phyloP scores from a whole-genome alignment of 768 basidiomycete genomes.

The Strobilomyces dryophilus region DNA sequence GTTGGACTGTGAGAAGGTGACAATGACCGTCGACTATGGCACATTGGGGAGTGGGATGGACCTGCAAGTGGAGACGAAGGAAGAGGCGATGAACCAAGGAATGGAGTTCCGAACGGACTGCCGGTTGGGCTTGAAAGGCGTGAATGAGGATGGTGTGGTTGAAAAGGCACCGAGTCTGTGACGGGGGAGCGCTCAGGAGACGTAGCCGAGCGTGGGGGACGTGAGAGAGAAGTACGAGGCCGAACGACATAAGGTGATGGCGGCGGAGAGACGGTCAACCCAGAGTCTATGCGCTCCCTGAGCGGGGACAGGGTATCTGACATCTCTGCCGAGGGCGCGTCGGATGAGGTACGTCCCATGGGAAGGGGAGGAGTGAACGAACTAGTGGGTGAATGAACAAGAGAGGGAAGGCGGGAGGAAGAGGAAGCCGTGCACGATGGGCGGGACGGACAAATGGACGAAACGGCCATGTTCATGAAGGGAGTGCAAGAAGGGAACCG shows the following conservation, averaged over 20 bases:
- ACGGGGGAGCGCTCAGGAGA: conserved; percentile 15
- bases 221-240: conserved; percentile 13
- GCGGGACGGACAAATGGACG: conserved; percentile 13
- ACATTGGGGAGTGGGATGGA: neutral
- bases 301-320: conserved; percentile 17
- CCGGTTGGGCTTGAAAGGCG: conserved; percentile 7
- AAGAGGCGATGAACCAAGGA: conserved; percentile 8
- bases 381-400: conserved; percentile 19
- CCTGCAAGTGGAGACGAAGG: conserved; percentile 10
- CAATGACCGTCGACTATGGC: neutral
- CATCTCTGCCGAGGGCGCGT: conserved; percentile 11
- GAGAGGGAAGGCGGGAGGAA: conserved; percentile 22
- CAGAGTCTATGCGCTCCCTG: conserved; percentile 12
- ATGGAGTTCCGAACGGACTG: conserved; percentile 10
- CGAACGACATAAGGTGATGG: neutral
- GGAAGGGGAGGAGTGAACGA: conserved; percentile 1
- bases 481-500: neutral
- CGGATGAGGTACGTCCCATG: neutral
- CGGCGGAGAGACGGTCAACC: conserved; percentile 1
- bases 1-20: conserved; percentile 7
- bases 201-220: conserved; percentile 2
- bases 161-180: neutral
- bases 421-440: conserved; percentile 4
- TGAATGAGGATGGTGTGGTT: conserved; percentile 3
- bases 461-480: conserved; percentile 3